A percentile compares a stretch with the other conserved stretches of the same genome.
Evolutionary conservation across 495 filamentous ascomycete species (phyloP).

Genomic region (Saxophila tyrrhenica): DNA sequence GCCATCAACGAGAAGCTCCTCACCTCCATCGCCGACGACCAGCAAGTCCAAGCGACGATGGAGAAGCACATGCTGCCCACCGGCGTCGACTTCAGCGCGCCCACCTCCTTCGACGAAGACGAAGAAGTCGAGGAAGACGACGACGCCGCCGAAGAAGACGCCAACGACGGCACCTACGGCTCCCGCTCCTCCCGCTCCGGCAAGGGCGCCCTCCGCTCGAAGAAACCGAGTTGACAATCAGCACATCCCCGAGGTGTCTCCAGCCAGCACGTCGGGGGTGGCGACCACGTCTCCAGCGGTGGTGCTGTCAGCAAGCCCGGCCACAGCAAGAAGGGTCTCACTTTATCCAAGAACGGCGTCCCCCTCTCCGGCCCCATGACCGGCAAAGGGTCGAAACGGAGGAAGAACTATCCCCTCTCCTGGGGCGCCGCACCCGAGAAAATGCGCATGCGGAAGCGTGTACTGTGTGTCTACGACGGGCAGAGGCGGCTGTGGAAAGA

Average conservation of each 20-base stretch:
- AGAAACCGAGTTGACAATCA: slow-evolving; percentile 45
- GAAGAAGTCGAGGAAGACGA: slow-evolving; percentile 53
- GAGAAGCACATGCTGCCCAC: slow-evolving; percentile 63
- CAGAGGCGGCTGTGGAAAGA: slow-evolving; percentile 84
- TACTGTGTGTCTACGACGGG: slow-evolving; percentile 87
- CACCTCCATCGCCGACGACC: slow-evolving; percentile 70
- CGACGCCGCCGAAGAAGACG: slow-evolving; percentile 47
- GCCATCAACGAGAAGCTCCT: slow-evolving; percentile 85
- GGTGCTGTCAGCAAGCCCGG: slow-evolving; percentile 17
- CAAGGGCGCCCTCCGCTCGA: slow-evolving; percentile 37
- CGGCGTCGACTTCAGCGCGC: slow-evolving; percentile 38
- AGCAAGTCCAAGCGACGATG: slow-evolving; percentile 71
- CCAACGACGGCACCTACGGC: slow-evolving; percentile 34
- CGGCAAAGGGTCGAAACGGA: slow-evolving; percentile 46
- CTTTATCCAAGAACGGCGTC: slow-evolving; percentile 36
- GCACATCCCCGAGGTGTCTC: slow-evolving; percentile 42
- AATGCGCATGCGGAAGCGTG: slow-evolving; percentile 97
- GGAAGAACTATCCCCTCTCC: slow-evolving; percentile 79
- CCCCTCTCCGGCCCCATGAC: slow-evolving; percentile 34
- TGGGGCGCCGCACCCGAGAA: slow-evolving; percentile 86
- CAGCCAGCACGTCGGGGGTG: slow-evolving; percentile 41
- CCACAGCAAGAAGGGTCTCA: slow-evolving; percentile 28
- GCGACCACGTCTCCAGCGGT: slow-evolving; percentile 26
- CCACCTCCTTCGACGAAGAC: slow-evolving; percentile 43
- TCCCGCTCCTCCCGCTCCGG: slow-evolving; percentile 37